Base-by-base conservation (phyloP, 202 grass and related monocot genomes). In the Tripidium arundinaceum region DNA sequence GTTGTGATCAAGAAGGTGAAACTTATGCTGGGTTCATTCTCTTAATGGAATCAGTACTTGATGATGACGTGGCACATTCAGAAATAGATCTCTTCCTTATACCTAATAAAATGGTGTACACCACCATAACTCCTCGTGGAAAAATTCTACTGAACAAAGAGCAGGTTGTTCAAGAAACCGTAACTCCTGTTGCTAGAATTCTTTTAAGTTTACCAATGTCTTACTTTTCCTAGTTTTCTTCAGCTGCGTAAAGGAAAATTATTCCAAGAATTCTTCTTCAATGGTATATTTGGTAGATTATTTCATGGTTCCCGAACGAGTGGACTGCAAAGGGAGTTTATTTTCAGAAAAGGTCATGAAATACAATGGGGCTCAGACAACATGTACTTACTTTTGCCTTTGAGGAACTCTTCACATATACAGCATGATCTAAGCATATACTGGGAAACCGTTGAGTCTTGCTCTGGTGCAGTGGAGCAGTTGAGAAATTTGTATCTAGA, bases 241-340 rank as follows among this genome's bases (percentile, higher is more conserved):
- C 84, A 98, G 94, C 72, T 94, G 58, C 46, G 68, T 57, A 83
- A 98, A 65, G 94, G 87, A 70, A 98, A 94, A 65, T 72, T 84
- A 75, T 98, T 98, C 66, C 92, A 98, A 65, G 87, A 94, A 83
- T 86, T 98, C 70, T 94, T 98, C 77, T 98, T 98, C 77, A 98
- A 98, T 70, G 90, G 92, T 66, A 90, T 94, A 87, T 98, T 98
- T 78, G 91, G 94, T 41, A 90, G 87, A 83, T 68, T 98, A 84
- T 87, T 98, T 80, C 75, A 68, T 47, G 89, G 87, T 65, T 92
- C 88, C 68, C 87, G 78, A 77, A 86, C 72, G 47, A 82, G 77
- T 63, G 87, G 78, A 21, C 75, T 75, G 33, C 59, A 76, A 29
- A 94, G 87, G 83, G 87, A 87, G 77, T 93, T 98, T 87, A 29